Evolutionary conservation across 1,139 yeast genomes (phyloP), one percentile per base, ranked within the genome.

Genomic region (Geotrichum phurueaensis): DNA sequence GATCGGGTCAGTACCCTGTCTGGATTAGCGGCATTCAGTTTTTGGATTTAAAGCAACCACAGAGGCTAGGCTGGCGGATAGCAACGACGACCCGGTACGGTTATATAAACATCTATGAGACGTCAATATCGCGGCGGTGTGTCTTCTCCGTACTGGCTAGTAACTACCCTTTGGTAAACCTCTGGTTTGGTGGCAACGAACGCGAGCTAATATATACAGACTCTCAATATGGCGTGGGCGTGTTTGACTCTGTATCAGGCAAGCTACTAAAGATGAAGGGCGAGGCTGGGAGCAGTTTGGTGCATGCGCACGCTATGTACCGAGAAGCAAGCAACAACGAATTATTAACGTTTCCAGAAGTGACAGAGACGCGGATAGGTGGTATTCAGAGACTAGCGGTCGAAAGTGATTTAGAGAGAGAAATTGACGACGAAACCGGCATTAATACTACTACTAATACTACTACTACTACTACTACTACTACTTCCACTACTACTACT

Each of bases 11-110:
- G 43, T 36, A 36, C 10, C 43, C 43, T 36, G 65, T 70, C 1
- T 73, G 76, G 76, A 64, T 72, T 31, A 68, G 73, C 53, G 76
- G 72, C 49, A 61, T 71, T n/a, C 67, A 65, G 53, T 73, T 74
- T 60, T 59, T 73, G 47, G 73, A 72, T 53, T 54, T 65, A 5
- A 65, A 67, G 36, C 59, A 75, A 9, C 67, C 66, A 3, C 53
- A 61, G 13, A 55, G 62, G 0, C 63, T 62, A 13, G 73, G 73
- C 25, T 73, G 71, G 68, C 64, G 72, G 51, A 58, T 73, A 15
- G 74, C 68, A 1, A 65, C 68, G 15, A 65, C 70, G 18, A 72
- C 75, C 12, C 61, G 73, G 54, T 73, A 67, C 56, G 76, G 76
- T 3, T 73, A 71, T 33, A 59, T 71, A 43, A 65, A 72, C n/a